These are phyloP conservation scores for Termitomyces sp. DNA, from an alignment of 768 basidiomycete genomes.

Conservation along the genomic window DNA sequence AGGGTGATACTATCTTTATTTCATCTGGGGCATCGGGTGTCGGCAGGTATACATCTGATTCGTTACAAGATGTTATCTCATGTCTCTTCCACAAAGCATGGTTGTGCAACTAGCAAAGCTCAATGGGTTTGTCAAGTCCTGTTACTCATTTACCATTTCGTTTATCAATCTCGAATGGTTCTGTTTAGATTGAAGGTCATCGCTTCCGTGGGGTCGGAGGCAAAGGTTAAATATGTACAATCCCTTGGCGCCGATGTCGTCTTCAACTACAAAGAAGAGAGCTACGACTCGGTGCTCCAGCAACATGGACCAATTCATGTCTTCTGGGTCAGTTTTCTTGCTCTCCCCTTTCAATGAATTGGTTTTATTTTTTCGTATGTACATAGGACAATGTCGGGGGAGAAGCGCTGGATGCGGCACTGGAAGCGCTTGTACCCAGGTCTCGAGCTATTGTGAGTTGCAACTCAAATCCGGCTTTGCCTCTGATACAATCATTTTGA, in stretches of 20 bases:
- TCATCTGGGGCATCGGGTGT: slow-evolving; percentile 24
- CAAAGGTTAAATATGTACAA: slow-evolving; percentile 50
- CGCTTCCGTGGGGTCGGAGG: slow-evolving; percentile 54
- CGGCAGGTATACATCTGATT: slow-evolving; percentile 17
- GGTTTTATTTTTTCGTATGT: slow-evolving; percentile 7
- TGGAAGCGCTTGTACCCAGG: slow-evolving; percentile 27
- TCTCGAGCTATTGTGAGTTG: slow-evolving; percentile 37
- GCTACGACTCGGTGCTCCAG: slow-evolving; percentile 35
- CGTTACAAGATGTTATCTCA: background rate
- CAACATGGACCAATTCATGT: slow-evolving; percentile 21
- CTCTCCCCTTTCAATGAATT: background rate
- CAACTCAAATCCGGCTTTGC: background rate
- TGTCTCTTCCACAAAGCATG: slow-evolving; percentile 12
- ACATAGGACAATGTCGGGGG: slow-evolving; percentile 42
- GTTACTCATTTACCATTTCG: background rate
- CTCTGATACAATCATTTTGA: background rate
- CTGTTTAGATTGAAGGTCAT: slow-evolving; percentile 42
- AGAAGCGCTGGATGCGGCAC: slow-evolving; percentile 27
- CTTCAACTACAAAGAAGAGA: slow-evolving; percentile 49
- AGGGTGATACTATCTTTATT: slow-evolving; percentile 23
- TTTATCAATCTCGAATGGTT: background rate
- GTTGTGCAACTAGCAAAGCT: slow-evolving; percentile 33
- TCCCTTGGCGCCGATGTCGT: slow-evolving; percentile 50
- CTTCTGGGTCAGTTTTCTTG: slow-evolving; percentile 18
- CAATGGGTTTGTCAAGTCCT: slow-evolving; percentile 17